These are phyloP conservation scores for Arbutus unedo DNA, from an alignment of 148 eudicot genomes.

Conservation along the genomic window DNA sequence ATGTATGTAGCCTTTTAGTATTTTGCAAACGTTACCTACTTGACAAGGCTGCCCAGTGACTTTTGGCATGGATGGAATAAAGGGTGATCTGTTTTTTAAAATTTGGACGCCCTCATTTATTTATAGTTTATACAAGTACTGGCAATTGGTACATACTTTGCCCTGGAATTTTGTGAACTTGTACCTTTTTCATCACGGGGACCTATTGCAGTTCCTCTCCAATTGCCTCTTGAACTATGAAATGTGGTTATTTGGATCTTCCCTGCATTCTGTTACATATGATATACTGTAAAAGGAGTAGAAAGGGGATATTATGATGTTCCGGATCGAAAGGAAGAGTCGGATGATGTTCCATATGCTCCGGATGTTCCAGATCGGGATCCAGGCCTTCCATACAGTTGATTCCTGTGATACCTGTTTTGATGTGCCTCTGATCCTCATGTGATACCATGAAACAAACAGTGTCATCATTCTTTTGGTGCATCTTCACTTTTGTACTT, in stretches of 20 bases:
- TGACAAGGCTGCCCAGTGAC: background rate
- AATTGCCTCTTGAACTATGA: conserved; percentile 3
- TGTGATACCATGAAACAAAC: background rate
- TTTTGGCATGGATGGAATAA: background rate
- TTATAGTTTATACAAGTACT: background rate
- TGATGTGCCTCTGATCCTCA: background rate
- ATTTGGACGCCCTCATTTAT: background rate
- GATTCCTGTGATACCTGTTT: background rate
- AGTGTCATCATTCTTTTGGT: background rate
- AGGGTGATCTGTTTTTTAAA: background rate
- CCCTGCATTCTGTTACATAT: background rate
- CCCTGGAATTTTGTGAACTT: background rate
- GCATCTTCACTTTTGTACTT: background rate
- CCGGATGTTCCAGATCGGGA: no score
- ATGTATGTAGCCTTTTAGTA: background rate
- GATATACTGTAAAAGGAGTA: background rate
- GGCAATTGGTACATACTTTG: background rate
- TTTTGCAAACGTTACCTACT: background rate
- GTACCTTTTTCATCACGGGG: background rate
- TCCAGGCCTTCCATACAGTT: no score
- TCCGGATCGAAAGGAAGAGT: no score
- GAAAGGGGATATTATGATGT: no score
- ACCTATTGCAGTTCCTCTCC: conserved; percentile 9
- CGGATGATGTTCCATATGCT: no score
- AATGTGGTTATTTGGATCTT: background rate